Evolutionary conservation across 139 green algal species (phyloP).

Genomic region (Chlorella sp.): DNA sequence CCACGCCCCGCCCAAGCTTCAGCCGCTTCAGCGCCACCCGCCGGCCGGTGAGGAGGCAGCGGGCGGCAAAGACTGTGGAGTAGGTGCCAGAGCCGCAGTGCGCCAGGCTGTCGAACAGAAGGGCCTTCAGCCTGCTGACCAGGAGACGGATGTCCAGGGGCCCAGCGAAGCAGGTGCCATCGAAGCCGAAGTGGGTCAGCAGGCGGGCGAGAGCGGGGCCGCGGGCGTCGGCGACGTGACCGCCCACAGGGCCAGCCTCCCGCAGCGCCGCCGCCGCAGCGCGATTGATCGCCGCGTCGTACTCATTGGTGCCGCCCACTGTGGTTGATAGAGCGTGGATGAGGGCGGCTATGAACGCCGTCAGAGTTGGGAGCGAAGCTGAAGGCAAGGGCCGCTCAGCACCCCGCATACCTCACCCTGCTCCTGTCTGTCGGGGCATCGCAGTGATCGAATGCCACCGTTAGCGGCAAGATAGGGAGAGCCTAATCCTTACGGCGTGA

Average conservation of each 20-base stretch:
- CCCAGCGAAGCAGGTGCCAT: conserved; percentile 4
- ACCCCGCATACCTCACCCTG: too few relatives aligned
- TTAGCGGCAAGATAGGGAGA: too few relatives aligned
- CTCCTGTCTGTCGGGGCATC: too few relatives aligned
- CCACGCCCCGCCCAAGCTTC: conserved; percentile 68
- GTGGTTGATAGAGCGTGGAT: background rate
- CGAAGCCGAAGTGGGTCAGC: conserved; percentile 29
- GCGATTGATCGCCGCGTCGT: background rate
- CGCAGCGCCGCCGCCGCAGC: background rate
- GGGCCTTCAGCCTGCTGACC: conserved; percentile 14
- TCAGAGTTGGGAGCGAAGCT: background rate
- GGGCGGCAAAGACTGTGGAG: conserved; percentile 53
- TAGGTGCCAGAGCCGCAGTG: conserved; percentile 53
- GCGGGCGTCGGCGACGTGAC: background rate
- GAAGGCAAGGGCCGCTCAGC: too few relatives aligned
- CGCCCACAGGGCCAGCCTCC: background rate
- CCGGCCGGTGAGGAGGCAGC: conserved; percentile 22
- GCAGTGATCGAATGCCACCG: too few relatives aligned
- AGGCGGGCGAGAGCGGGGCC: background rate
- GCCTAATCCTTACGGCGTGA: too few relatives aligned
- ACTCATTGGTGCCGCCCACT: background rate
- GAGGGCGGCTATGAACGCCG: background rate
- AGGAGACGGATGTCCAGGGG: conserved; percentile 21
- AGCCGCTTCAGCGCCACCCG: conserved; percentile 49
- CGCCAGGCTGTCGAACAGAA: conserved; percentile 28